Base-by-base conservation (phyloP, 805 yeast species). In the Barnettozyma siamensis region DNA sequence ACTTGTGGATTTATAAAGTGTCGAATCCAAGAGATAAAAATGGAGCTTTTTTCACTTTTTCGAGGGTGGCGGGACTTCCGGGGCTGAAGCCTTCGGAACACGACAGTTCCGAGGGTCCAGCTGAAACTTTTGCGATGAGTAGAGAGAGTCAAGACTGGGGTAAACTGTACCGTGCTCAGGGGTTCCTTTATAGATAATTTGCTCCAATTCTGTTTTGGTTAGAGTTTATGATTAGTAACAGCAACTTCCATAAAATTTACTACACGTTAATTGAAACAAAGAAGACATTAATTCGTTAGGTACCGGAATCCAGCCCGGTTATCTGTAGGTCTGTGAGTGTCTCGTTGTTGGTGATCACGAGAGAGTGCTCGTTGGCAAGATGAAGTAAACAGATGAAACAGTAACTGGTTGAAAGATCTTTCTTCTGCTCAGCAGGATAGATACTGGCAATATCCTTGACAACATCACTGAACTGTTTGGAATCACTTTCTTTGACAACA, bases 341-440 rank as follows among this genome's bases (percentile, higher is more conserved):
- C 9, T 44, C 47, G 17, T 43, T 46, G 38, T 49, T 53, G 29
- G 50, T 47, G 7, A 88, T 71, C 7, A 65, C 56, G 24, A 88
- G 65, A 1, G 89, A 91, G 54, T 84, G 80, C 58, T 88, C 96
- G 57, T 88, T 88, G 12, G 95, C 95, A 49, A 88, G 66, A 63
- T 88, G 96, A 28, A 88, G 63, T 53, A 87, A 63, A 51, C 95
- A 84, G 43, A 88, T 85, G 53, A 88, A 88, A 54, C 86, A 84
- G 59, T 84, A 84, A 61, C 94, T 82, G 1, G 95, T 87, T 1
- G 94, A 83, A 7, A 88, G 62, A 39, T 88, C 95, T 37, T 71
- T 72, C 49, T 70, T 65, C 35, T 78, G 73, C 36, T 75, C 78
- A 8, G 66, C 61, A 1, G 75, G 67, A 56, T 88, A 88, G 57